These are phyloP conservation scores for Alternaria infectoria DNA, from an alignment of 2,329 filamentous ascomycete genomes.

Conservation along the genomic window DNA sequence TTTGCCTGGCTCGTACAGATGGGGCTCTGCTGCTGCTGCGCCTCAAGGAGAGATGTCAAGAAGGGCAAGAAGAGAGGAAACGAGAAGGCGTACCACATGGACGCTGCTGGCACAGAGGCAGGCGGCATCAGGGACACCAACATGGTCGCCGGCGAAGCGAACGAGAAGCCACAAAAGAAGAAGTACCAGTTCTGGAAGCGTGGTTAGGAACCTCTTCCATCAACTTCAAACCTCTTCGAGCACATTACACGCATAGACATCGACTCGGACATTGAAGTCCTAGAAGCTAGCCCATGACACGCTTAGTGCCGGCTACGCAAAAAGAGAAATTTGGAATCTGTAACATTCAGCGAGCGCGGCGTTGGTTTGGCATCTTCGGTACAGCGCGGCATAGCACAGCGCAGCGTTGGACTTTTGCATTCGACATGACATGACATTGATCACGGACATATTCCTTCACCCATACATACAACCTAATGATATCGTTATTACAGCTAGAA, in stretches of 20 bases:
- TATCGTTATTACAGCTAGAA: background rate
- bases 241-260: background rate
- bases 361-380: slow-evolving; percentile 17
- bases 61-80: slow-evolving; percentile 55
- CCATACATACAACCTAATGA: slow-evolving; percentile 3
- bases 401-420: background rate
- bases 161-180: slow-evolving; percentile 11
- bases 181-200: slow-evolving; percentile 25
- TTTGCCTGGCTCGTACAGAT: slow-evolving; percentile 75
- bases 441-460: background rate
- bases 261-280: background rate
- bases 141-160: slow-evolving; percentile 3
- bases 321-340: background rate
- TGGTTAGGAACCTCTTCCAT: slow-evolving; percentile 9
- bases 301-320: background rate
- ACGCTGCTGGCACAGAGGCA: slow-evolving; percentile 7
- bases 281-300: background rate
- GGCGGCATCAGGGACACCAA: slow-evolving; percentile 8
- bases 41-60: slow-evolving; percentile 60
- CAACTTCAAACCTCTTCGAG: background rate
- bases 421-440: slow-evolving; percentile 5
- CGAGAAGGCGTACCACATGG: slow-evolving; percentile 41
- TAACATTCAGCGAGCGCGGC: slow-evolving; percentile 19
- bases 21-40: slow-evolving; percentile 79
- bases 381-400: slow-evolving; percentile 1